Base-by-base conservation (phyloP, 2,329 filamentous ascomycete genomes). In the Arthroderma uncinatum region DNA sequence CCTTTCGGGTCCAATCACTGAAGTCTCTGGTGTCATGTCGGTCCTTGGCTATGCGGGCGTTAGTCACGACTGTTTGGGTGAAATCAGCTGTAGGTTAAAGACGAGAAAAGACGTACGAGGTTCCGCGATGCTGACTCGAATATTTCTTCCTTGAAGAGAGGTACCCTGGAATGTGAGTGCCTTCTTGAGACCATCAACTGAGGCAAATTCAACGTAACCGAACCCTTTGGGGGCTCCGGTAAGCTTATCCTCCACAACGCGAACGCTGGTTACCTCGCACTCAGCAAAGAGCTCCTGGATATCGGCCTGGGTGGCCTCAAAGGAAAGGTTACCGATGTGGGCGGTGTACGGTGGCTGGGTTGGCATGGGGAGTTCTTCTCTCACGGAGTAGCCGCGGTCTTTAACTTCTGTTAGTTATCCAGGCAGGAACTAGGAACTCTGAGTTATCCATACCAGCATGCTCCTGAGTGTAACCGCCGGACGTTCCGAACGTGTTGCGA, bases 201-300 rank as follows among this genome's bases (percentile, higher is more conserved):
- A 85, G 63, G 80, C 83, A 68, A 98, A 98, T 73, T 98, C 93
- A 63, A 95, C 92, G 71, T 98, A 98, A 61, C 92, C 93, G 67
- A 98, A 98, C 53, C 93, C 93, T 79, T 98, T 98, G 63, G 93
- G 93, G 68, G 91, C 90, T 73, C 86, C 84, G 70, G 93, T 87
- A 71, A 95, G 80, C 70, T 92, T 93, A 74, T 98, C 94, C 77
- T 96, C 92, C 62, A 98, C 95, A 66, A 98, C 90, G 67, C 93
- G 88, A 63, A 98, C 89, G 70, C 84, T 96, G 63, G 87, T 87
- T 65, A 96, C 85, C 62, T 89, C 82, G 72, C 92, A 96, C 57
- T 80, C 88, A 55, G 79, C 76, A 69, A 98, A 95, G 69, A 97
- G 93, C 55, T 90, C 87, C 65, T 80, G 84, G 62, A 98, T 85